phyloP scores from a whole-genome alignment of 1,139 yeast species.

The Taphrina wiesneri region DNA sequence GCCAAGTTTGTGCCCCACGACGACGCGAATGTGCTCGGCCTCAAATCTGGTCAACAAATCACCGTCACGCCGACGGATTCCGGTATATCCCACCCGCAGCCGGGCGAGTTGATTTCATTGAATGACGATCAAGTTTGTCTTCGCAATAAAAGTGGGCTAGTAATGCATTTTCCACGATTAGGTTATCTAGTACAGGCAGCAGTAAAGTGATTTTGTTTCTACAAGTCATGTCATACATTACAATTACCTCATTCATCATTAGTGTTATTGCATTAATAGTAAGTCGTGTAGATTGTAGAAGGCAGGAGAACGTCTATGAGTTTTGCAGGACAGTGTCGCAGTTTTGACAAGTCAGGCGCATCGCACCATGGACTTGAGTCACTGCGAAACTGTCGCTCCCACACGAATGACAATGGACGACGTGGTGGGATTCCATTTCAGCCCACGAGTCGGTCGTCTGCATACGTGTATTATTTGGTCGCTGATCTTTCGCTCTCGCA shows the following conservation, averaged over 20 bases:
- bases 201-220: not conserved
- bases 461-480: constrained; percentile 1
- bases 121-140: constrained; percentile 24
- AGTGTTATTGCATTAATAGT: too few species aligned
- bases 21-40: not conserved
- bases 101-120: constrained; percentile 13
- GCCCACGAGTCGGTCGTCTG: constrained; percentile 9
- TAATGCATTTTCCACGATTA: constrained; percentile 26
- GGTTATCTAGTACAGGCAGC: constrained; percentile 22
- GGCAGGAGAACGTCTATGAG: not conserved
- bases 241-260: too few species aligned
- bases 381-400: constrained; percentile 2
- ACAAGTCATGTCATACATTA: too few species aligned
- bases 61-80: constrained; percentile 18
- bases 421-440: not conserved
- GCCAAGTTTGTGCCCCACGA: constrained; percentile 30
- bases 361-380: not conserved
- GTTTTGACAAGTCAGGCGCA: constrained; percentile 5
- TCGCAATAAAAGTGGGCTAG: constrained; percentile 19
- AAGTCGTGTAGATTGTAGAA: too few species aligned
- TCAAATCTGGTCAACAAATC: constrained; percentile 8
- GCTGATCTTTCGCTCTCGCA: not conserved
- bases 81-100: constrained; percentile 28
- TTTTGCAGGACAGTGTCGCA: constrained; percentile 6
- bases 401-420: not conserved